These are phyloP conservation scores for Diddensiella caesifluorescens DNA, from an alignment of 805 yeast species.

Conservation along the genomic window DNA sequence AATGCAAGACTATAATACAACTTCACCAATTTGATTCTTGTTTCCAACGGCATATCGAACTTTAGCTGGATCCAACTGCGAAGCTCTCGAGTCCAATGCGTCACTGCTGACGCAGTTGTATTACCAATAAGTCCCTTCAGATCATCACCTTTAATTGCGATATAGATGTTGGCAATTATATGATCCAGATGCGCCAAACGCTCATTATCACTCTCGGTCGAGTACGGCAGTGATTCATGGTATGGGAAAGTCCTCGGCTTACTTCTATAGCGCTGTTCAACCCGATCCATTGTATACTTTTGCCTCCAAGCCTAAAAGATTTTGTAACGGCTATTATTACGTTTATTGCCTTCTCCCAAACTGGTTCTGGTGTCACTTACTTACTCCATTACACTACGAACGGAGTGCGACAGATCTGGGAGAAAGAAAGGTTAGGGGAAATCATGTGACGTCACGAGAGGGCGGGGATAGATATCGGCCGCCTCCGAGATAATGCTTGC, in stretches of 20 bases:
- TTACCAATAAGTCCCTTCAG: slow-evolving; percentile 60
- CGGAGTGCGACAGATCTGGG: too few species aligned
- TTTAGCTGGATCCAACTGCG: slow-evolving; percentile 73
- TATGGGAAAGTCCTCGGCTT: slow-evolving; percentile 40
- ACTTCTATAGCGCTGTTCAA: neutral
- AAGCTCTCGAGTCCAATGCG: slow-evolving; percentile 85
- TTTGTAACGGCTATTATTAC: too few species aligned
- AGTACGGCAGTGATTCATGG: slow-evolving; percentile 60
- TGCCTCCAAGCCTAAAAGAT: too few species aligned
- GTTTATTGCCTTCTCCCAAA: too few species aligned
- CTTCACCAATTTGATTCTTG: slow-evolving; percentile 55
- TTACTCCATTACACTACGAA: too few species aligned
- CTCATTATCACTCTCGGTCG: slow-evolving; percentile 60
- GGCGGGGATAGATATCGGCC: too few species aligned
- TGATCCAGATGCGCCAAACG: slow-evolving; percentile 70
- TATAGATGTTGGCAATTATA: slow-evolving; percentile 72
- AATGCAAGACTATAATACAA: slow-evolving; percentile 70
- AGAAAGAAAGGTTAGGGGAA: too few species aligned
- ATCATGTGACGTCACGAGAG: too few species aligned
- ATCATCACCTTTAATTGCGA: slow-evolving; percentile 71
- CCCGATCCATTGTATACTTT: neutral
- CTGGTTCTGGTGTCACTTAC: too few species aligned
- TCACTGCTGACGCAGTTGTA: slow-evolving; percentile 58
- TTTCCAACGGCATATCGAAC: slow-evolving; percentile 65
- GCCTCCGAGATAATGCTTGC: too few species aligned